Evolutionary conservation across 2,329 filamentous ascomycete species (phyloP).

Genomic region (Graphilbum sp.): DNA sequence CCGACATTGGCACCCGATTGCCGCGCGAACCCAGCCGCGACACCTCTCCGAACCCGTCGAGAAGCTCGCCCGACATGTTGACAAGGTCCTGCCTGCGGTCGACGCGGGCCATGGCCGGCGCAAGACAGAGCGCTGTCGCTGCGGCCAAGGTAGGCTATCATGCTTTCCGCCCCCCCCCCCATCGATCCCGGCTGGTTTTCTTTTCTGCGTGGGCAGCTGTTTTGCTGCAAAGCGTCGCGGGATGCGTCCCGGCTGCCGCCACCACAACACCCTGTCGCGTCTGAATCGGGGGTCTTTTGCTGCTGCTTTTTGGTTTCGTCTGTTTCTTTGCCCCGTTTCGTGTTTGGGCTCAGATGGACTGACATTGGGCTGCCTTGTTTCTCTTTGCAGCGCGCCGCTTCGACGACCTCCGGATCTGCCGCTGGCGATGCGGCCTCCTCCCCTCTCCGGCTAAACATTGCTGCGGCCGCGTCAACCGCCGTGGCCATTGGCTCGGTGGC

Average conservation of each 20-base stretch:
- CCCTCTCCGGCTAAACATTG: constrained; percentile 68
- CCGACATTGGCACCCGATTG: constrained; percentile 22
- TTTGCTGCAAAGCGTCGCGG: too few relatives aligned
- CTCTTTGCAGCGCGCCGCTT: constrained; percentile 40
- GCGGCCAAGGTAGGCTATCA: constrained; percentile 45
- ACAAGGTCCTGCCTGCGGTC: constrained; percentile 82
- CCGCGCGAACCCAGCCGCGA: constrained; percentile 18
- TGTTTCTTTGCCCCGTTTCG: constrained; percentile 4
- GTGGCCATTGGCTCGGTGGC: constrained; percentile 78
- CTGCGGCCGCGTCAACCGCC: constrained; percentile 72
- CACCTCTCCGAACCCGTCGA: constrained; percentile 20
- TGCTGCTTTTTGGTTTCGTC: background rate
- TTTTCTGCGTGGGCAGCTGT: background rate
- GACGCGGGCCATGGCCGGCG: constrained; percentile 68
- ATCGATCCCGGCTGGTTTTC: too few relatives aligned
- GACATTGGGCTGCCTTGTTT: constrained; percentile 6
- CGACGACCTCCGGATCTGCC: constrained; percentile 58
- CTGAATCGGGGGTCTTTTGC: background rate
- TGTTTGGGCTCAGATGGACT: background rate
- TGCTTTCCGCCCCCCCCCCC: too few relatives aligned
- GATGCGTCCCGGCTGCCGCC: too few relatives aligned
- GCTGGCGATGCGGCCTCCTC: constrained; percentile 42
- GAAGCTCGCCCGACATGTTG: constrained; percentile 58
- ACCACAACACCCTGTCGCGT: too few relatives aligned
- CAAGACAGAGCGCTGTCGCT: constrained; percentile 56